A percentile compares a stretch with the other conserved stretches of the same genome.
phyloP scores from a whole-genome alignment of 352 stramenopile genomes.

The Globisporangium emineosum region DNA sequence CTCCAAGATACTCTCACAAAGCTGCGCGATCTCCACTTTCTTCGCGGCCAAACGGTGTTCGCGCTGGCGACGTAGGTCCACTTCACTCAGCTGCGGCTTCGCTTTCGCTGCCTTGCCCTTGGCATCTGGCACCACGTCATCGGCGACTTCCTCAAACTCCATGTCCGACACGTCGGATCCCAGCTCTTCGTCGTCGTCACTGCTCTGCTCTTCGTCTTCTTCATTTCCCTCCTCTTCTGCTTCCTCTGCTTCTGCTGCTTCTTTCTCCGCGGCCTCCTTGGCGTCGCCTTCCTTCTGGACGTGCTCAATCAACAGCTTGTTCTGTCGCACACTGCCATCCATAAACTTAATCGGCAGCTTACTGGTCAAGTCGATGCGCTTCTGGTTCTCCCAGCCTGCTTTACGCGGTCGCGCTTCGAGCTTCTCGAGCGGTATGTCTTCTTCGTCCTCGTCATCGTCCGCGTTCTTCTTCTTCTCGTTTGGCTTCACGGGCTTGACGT shows the following conservation, averaged over 20 bases:
- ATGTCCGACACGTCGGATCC: constrained; percentile 75
- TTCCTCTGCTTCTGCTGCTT: constrained; percentile 31
- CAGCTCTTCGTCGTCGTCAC: constrained; percentile 30
- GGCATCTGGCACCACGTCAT: constrained; percentile 10
- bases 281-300: constrained; percentile 23
- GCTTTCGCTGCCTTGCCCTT: constrained; percentile 13
- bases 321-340: constrained; percentile 75
- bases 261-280: constrained; percentile 23
- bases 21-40: constrained; percentile 86
- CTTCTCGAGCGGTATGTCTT: constrained; percentile 69
- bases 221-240: constrained; percentile 39
- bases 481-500: constrained; percentile 19
- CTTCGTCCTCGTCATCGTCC: constrained; percentile 19
- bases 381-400: constrained; percentile 52
- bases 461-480: constrained; percentile 18
- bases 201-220: constrained; percentile 26
- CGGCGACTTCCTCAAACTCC: constrained; percentile 78
- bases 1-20: constrained; percentile 89
- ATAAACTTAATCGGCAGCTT: constrained; percentile 87
- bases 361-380: constrained; percentile 55
- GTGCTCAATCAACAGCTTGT: constrained; percentile 62
- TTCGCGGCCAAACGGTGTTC: constrained; percentile 68
- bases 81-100: constrained; percentile 26
- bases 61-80: constrained; percentile 69
- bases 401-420: constrained; percentile 69